A percentile compares a stretch with the other conserved stretches of the same genome.
These are phyloP conservation scores for Aspergillus sclerotialis DNA, from an alignment of 2,329 filamentous ascomycete genomes.

Conservation along the genomic window DNA sequence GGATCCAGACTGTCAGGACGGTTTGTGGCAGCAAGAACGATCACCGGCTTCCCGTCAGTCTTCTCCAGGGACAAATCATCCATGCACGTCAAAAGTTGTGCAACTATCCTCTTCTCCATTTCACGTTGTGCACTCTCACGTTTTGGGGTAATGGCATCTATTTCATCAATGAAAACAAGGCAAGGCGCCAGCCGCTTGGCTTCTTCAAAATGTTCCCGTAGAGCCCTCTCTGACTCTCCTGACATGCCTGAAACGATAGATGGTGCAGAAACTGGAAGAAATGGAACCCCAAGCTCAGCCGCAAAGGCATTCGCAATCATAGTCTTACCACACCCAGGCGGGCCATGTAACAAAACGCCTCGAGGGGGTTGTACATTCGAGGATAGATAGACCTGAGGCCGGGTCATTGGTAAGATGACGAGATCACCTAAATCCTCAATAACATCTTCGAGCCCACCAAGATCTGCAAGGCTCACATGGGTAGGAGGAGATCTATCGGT, in stretches of 20 bases:
- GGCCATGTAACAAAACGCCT: conserved; percentile 72
- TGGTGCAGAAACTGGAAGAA: conserved; percentile 74
- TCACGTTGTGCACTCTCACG: conserved; percentile 75
- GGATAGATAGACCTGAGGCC: conserved; percentile 57
- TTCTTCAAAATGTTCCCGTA: conserved; percentile 79
- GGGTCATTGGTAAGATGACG: conserved; percentile 65
- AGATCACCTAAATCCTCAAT: conserved; percentile 63
- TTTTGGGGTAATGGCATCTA: conserved; percentile 86
- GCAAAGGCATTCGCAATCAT: conserved; percentile 76
- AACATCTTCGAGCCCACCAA: conserved; percentile 70
- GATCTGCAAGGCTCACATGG: conserved; percentile 61
- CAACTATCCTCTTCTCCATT: conserved; percentile 81
- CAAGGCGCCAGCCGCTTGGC: conserved; percentile 81
- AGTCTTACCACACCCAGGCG: conserved; percentile 81
- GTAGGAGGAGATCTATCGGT: conserved; percentile 59
- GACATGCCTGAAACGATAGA: conserved; percentile 81
- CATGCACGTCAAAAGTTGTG: conserved; percentile 80
- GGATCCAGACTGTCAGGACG: conserved; percentile 80
- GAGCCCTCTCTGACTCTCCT: conserved; percentile 80
- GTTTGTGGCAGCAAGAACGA: conserved; percentile 88
- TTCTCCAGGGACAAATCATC: conserved; percentile 67
- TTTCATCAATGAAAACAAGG: conserved; percentile 84
- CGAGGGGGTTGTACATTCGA: conserved; percentile 64
- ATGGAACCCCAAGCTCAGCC: conserved; percentile 66
- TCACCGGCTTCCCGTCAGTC: conserved; percentile 68